Evolutionary conservation across 306 rosid species (phyloP).

Genomic region (Hippophae gyantsensis): DNA sequence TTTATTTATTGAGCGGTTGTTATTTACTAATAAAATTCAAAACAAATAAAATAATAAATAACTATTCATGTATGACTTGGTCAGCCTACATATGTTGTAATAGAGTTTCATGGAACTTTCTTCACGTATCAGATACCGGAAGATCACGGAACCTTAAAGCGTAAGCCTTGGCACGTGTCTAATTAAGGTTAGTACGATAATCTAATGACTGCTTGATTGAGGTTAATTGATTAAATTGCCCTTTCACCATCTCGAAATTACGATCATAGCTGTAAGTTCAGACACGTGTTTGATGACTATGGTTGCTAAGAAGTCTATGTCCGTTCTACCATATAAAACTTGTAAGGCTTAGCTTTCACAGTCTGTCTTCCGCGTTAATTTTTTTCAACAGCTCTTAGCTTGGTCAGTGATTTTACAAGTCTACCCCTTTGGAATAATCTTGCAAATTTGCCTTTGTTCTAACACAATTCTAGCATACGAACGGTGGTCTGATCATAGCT

Average conservation of each 20-base stretch:
- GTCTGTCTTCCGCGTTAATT: slow-evolving; percentile 23
- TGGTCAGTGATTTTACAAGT: slow-evolving; percentile 22
- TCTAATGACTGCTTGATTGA: background rate
- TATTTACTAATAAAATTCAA: too few relatives aligned
- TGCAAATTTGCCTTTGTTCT: background rate
- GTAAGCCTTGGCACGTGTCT: background rate
- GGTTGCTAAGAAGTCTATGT: slow-evolving; percentile 32
- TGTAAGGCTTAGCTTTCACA: background rate
- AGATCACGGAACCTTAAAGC: background rate
- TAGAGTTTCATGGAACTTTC: slow-evolving; percentile 8
- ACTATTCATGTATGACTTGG: slow-evolving; percentile 2
- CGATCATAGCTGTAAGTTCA: background rate
- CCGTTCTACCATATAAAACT: slow-evolving; percentile 19
- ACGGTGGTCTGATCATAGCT: background rate
- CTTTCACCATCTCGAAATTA: background rate
- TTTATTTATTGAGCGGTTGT: too few relatives aligned
- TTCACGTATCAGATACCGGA: slow-evolving; percentile 14
- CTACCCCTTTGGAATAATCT: slow-evolving; percentile 1
- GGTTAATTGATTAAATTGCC: background rate
- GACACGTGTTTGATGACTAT: slow-evolving; percentile 20
- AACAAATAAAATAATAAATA: too few relatives aligned
- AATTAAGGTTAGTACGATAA: background rate
- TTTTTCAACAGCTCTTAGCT: slow-evolving; percentile 27
- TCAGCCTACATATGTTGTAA: slow-evolving; percentile 4
- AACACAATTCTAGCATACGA: background rate